phyloP scores from a whole-genome alignment of 2,329 filamentous ascomycete genomes.

The Diplodia sapinea region DNA sequence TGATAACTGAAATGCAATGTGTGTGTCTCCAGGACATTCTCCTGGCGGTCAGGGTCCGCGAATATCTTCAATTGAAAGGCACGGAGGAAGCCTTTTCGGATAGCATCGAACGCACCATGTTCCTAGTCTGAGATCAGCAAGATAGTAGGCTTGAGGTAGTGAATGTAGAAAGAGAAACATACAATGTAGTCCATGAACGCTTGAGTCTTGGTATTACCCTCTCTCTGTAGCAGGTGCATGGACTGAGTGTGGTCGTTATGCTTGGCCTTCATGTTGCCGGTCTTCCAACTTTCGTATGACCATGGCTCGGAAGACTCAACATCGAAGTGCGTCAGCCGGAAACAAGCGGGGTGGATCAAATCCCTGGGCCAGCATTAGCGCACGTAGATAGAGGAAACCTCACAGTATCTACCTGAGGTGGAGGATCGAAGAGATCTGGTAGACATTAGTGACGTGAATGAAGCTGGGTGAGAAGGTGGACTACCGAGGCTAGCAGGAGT shows the following conservation, averaged over 20 bases:
- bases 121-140: conserved; percentile 49
- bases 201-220: conserved; percentile 50
- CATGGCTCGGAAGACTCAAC: conserved; percentile 35
- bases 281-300: conserved; percentile 38
- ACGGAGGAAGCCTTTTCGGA: conserved; percentile 51
- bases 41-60: conserved; percentile 45
- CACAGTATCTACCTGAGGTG: background rate
- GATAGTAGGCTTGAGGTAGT: conserved; percentile 35
- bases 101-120: conserved; percentile 54
- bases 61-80: conserved; percentile 56
- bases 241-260: conserved; percentile 50
- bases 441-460: background rate
- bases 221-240: conserved; percentile 52
- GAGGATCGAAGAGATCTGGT: conserved; percentile 8
- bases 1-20: conserved; percentile 56
- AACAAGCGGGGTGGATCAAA: conserved; percentile 44
- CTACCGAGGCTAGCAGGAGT: conserved; percentile 54
- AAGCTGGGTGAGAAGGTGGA: conserved; percentile 15
- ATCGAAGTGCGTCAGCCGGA: conserved; percentile 39
- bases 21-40: conserved; percentile 56
- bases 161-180: conserved; percentile 1
- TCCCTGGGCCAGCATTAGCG: conserved; percentile 32
- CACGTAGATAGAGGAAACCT: background rate
- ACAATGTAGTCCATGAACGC: conserved; percentile 56
- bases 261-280: conserved; percentile 35